Evolutionary conservation across 2,329 filamentous ascomycete genomes (phyloP).

Genomic region (Rutstroemia sp.): DNA sequence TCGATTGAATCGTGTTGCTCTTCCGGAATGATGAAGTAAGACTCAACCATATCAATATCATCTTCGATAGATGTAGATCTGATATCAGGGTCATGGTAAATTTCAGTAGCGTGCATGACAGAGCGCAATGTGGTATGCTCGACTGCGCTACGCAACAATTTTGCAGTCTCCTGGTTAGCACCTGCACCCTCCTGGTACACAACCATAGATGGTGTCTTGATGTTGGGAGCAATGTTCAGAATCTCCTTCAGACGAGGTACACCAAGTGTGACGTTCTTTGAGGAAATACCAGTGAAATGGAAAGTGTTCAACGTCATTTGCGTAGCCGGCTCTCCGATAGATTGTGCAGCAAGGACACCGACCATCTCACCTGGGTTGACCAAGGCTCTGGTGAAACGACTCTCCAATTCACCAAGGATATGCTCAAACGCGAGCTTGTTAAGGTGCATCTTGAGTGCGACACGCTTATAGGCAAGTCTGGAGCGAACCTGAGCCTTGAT

Average conservation of each 20-base stretch:
- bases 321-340: slow-evolving; percentile 95
- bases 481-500: slow-evolving; percentile 91
- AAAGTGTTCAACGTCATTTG: slow-evolving; percentile 99
- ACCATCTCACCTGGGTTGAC: slow-evolving; percentile 98
- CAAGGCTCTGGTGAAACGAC: slow-evolving; percentile 74
- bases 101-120: slow-evolving; percentile 85
- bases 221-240: slow-evolving; percentile 93
- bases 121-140: slow-evolving; percentile 92
- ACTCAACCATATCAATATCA: slow-evolving; percentile 90
- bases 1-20: slow-evolving; percentile 55
- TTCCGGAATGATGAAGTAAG: slow-evolving; percentile 91
- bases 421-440: slow-evolving; percentile 91
- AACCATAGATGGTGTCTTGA: slow-evolving; percentile 97
- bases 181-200: slow-evolving; percentile 67
- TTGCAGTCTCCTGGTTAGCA: slow-evolving; percentile 71
- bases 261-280: slow-evolving; percentile 98
- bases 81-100: slow-evolving; percentile 94
- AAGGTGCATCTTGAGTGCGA: slow-evolving; percentile 78
- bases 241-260: slow-evolving; percentile 99
- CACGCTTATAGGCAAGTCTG: slow-evolving; percentile 82
- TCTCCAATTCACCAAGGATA: slow-evolving; percentile 84
- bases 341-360: slow-evolving; percentile 93
- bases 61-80: slow-evolving; percentile 77
- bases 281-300: slow-evolving; percentile 99
- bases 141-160: slow-evolving; percentile 77